Evolutionary conservation across 192 early-diverging fungal species (phyloP).

Genomic region (Backusella psychrophila): DNA sequence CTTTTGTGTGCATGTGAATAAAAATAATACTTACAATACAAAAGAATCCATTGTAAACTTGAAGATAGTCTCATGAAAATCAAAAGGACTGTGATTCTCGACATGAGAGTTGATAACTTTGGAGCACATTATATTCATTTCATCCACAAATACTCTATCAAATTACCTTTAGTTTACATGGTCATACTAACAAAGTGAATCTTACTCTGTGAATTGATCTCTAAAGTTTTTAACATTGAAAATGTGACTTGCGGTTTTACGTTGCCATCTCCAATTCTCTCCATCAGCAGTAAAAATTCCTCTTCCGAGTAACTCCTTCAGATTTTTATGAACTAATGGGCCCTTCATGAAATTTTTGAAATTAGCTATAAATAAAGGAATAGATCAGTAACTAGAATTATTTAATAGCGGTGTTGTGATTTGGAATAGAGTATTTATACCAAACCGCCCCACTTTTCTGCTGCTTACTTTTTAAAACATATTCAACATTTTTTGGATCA

Average conservation of each 20-base stretch:
- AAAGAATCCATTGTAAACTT: conserved; percentile 44
- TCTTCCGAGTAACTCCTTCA: conserved; percentile 52
- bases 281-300: conserved; percentile 74
- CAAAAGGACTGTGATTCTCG: conserved; percentile 28
- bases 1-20: not conserved
- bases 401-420: not conserved
- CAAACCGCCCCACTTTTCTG: not conserved
- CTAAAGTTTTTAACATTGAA: conserved; percentile 36
- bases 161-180: not conserved
- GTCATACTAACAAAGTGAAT: not conserved
- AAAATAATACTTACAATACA: conserved; percentile 21
- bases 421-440: not conserved
- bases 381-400: too few relatives aligned
- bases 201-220: conserved; percentile 32
- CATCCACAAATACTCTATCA: conserved; percentile 24
- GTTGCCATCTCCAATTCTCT: conserved; percentile 49
- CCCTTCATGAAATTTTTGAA: conserved; percentile 42
- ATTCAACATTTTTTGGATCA: conserved; percentile 33
- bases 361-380: conserved; percentile 13
- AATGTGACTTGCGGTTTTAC: conserved; percentile 45
- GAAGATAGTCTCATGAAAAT: conserved; percentile 46
- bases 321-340: conserved; percentile 30
- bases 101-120: conserved; percentile 16
- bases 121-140: conserved; percentile 19
- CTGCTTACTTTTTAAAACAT: conserved; percentile 36